Base-by-base conservation (phyloP, 73 alveolate species). In the Diophrys appendiculata region DNA sequence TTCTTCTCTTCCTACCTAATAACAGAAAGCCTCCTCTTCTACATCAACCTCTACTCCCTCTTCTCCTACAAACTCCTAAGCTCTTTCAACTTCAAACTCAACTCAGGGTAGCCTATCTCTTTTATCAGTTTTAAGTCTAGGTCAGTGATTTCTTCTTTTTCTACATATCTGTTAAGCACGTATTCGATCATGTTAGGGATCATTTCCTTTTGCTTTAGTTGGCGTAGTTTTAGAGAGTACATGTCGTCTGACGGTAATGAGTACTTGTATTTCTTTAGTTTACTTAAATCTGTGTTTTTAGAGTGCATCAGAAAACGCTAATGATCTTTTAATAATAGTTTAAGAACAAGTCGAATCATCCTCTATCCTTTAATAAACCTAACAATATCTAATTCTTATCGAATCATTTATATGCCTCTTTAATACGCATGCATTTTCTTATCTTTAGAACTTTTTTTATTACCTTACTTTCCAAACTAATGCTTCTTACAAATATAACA, bases 281-380 rank as follows among this genome's bases (percentile, higher is more conserved):
- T 54, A 2, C 29, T 24, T 25, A 67, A 5, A 22, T n/a, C 54
- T 11, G 5, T 5, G 54, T 67, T 67, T 29, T 67, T 67, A 54
- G 75, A 3, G 31, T 2, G 3, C 24, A 67, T 43, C 2, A 67
- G 35, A 54, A 67, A 67, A 26, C 75, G 35, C 75, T 67, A 54
- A 24, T 67, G 75, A 28, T 67, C 75, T 5, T 3, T 3, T 3
- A 67, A 67, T 24, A 67, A n/a, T 25, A 67, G 25, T 67, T 28
- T 67, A 18, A 67, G 35, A 2, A 67, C 11, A 24, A 67, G 25
- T n/a, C 31, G 25, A 26, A 67, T 29, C 26, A 31, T 5, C 29
- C 75, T 2, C 26, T 26, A 1, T 3, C 52, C 31, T 31, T 67
- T 67, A 25, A 67, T 25, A 24, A 67, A 23, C 1, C 24, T 3